Base-by-base conservation (phyloP, 2,329 filamentous ascomycete species). In the Balansia obtecta region DNA sequence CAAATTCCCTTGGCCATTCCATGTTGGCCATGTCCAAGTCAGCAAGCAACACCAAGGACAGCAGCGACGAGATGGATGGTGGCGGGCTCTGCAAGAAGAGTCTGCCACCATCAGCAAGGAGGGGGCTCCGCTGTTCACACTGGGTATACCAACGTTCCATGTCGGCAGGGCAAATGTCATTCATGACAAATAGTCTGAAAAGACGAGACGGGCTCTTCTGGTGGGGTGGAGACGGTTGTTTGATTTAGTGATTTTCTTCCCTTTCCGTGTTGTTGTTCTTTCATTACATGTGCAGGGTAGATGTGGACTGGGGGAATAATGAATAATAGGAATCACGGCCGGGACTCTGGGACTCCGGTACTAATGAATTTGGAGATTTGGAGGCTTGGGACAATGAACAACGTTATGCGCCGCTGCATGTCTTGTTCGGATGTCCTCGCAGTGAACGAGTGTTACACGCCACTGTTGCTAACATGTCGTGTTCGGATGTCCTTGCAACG, bases 251-350 rank as follows among this genome's bases (percentile, higher is more conserved):
- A 18, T 33, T 18, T 48, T 48, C 53, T 43, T 13, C n/a, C 6
- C n/a, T 27, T 15, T 42, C 6, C 40, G 12, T 42, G 5, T 27
- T 27, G 16, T 42, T 27, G 40, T 42, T 54, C 50, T 27, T 52
- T 53, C 50, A 45, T 49, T 49, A 51, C 45, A 53, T 53, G 52
- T 55, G 55, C 53, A 52, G 54, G 45, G 50, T 56, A 57, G 53
- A 52, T 45, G 50, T 50, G 46, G 52, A 50, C 53, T 41, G 47
- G 18, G n/a, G 18, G 39, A 48, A n/a, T n/a, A n/a, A n/a, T n/a
- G n/a, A n/a, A n/a, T n/a, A 50, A 51, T 39, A 41, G 54, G 51
- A 34, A 52, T 50, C 49, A 44, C 18, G 46, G 42, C 40, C 48
- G 50, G 49, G 50, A 34, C 20, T 22, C 15, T 8, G 51, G 49